These are phyloP conservation scores for Cetradonia linearis DNA, from an alignment of 495 filamentous ascomycete genomes.

Conservation along the genomic window DNA sequence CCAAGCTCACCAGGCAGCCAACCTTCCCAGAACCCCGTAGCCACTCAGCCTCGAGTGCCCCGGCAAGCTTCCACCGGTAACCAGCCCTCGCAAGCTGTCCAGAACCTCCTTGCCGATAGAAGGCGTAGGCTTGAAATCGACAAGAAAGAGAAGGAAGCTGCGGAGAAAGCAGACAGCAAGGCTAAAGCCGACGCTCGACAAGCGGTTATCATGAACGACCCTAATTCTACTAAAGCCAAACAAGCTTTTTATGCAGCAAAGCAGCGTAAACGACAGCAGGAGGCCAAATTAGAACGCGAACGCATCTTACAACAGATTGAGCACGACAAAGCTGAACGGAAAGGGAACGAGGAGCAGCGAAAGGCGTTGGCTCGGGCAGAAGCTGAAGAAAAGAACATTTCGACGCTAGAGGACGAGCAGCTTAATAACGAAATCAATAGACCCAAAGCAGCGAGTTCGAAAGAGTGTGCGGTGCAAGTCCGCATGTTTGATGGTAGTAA, in stretches of 20 bases:
- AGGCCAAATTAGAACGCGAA: conserved; percentile 48
- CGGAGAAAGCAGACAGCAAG: conserved; percentile 21
- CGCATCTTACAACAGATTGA: conserved; percentile 53
- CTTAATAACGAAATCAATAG: conserved; percentile 9
- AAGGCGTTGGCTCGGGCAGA: conserved; percentile 30
- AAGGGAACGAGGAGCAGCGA: conserved; percentile 39
- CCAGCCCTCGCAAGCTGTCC: conserved; percentile 17
- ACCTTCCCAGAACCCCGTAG: neutral
- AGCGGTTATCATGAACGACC: conserved; percentile 13
- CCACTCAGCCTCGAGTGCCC: neutral
- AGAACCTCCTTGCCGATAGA: conserved; percentile 24
- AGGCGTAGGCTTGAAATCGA: conserved; percentile 25
- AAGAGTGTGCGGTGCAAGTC: conserved; percentile 60
- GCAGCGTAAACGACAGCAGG: conserved; percentile 41
- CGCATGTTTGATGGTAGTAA: conserved; percentile 76
- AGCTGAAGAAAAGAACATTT: conserved; percentile 13
- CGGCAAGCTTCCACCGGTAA: neutral
- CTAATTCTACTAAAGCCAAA: conserved; percentile 22
- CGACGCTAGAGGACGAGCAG: conserved; percentile 12
- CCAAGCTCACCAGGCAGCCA: neutral
- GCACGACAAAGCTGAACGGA: conserved; percentile 56
- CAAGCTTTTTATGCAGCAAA: conserved; percentile 38
- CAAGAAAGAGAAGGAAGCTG: conserved; percentile 31
- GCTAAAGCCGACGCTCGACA: conserved; percentile 24
- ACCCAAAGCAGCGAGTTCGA: conserved; percentile 20